Evolutionary conservation across 2,329 filamentous ascomycete genomes (phyloP), one percentile per base, ranked within the genome.

Genomic region (Claviceps pazoutovae): DNA sequence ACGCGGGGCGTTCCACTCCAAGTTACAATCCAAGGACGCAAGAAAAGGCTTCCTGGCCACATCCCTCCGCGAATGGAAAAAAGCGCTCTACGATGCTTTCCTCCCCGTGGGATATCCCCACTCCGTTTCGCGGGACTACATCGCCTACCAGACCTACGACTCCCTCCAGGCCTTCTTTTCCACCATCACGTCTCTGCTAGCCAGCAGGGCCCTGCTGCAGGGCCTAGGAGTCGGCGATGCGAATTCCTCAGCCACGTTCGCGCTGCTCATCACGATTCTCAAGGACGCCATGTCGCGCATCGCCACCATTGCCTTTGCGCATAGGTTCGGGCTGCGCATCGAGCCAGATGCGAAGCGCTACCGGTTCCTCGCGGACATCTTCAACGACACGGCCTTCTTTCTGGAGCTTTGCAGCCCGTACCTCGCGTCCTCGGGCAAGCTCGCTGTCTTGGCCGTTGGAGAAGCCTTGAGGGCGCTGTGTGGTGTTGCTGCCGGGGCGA

Each of bases 341-440:
- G 88, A 94, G 65, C 87, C 88, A 2, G 89, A 96, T 64, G 91
- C 87, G 71, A 96, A 96, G 66, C 84, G 80, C 66, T 95, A 90
- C 67, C 83, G 89, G 16, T 84, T 95, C 48, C 78, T 90, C 2
- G 89, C 89, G 4, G 89, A 95, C 63, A 71, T 95, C 19, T 85
- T 95, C 71, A 95, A 95, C 66, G 89, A 95, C 64, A 74, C 82
- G 8, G 86, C 86, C 14, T 87, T 95, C 72, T 74, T 95, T 51
- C 75, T 95, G n/a, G 88, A 95, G 63, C 82, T 89, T 54, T 73
- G 91, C 41, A 88, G 84, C 4, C 89, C 89, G 0, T 79, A 78
- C 16, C 78, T 95, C 46, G 80, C 84, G 0, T 63, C 71, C 0
- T 66, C 66, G 47, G 68, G 70, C 30, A 79, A 78, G 58, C 66